Evolutionary conservation across 2,329 filamentous ascomycete species (phyloP).

Genomic region (Aciculosporium take): DNA sequence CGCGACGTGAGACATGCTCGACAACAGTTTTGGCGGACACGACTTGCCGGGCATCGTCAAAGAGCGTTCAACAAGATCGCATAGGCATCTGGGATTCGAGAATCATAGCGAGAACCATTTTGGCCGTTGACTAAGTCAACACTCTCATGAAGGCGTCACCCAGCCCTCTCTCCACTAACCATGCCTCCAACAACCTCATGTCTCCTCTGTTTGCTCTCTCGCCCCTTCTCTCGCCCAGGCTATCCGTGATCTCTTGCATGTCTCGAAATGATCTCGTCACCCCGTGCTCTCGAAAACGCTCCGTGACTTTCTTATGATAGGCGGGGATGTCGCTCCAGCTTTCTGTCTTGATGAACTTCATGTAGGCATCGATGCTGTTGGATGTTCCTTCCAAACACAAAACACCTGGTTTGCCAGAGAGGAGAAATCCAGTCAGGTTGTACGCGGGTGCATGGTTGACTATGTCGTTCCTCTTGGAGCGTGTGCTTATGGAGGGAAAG

Average conservation of each 20-base stretch:
- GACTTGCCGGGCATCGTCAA: no score
- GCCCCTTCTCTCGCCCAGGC: conserved; percentile 32
- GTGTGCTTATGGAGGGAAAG: conserved; percentile 46
- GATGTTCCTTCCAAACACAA: conserved; percentile 37
- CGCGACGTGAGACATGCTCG: not conserved
- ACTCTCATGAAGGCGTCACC: conserved; percentile 2
- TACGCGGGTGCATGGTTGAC: conserved; percentile 38
- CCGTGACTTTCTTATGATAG: conserved; percentile 48
- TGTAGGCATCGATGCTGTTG: conserved; percentile 38
- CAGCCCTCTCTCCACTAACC: conserved; percentile 19
- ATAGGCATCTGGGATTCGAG: no score
- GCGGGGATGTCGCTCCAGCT: conserved; percentile 49
- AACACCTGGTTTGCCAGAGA: conserved; percentile 45
- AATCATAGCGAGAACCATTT: no score
- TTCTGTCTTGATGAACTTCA: conserved; percentile 49
- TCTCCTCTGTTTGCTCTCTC: conserved; percentile 35
- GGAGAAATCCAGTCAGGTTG: conserved; percentile 41
- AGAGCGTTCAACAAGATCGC: no score
- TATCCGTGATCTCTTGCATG: conserved; percentile 40
- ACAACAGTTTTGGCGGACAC: no score
- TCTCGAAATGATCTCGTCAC: conserved; percentile 16
- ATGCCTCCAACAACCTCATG: conserved; percentile 38
- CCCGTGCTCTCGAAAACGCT: conserved; percentile 30
- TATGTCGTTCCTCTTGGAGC: conserved; percentile 43
- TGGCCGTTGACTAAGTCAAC: not conserved